A percentile compares a stretch with the other conserved stretches of the same genome.
phyloP scores from a whole-genome alignment of 2,329 filamentous ascomycete species.

The Venturia effusa region DNA sequence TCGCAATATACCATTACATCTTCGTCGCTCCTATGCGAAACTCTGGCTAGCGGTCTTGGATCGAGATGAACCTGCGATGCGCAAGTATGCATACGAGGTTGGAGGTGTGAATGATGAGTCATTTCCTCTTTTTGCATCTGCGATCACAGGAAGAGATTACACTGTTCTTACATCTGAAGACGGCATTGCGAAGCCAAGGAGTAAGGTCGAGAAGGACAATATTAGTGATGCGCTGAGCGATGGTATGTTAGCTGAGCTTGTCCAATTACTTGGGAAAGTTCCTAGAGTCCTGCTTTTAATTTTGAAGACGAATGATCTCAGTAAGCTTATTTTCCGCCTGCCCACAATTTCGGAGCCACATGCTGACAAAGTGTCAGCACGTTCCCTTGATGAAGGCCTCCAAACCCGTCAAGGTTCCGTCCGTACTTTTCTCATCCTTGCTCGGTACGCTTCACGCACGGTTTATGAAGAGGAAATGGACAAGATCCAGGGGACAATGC shows the following conservation, averaged over 20 bases:
- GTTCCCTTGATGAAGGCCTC: conserved; percentile 83
- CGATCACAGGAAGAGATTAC: conserved; percentile 91
- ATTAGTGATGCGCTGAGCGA: conserved; percentile 72
- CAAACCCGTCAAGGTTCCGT: conserved; percentile 58
- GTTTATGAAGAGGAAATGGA: conserved; percentile 53
- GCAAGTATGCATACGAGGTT: conserved; percentile 77
- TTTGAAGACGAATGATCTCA: conserved; percentile 95
- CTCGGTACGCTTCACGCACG: conserved; percentile 49
- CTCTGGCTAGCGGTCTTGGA: conserved; percentile 96
- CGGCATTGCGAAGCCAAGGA: conserved; percentile 38
- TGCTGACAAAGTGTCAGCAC: conserved; percentile 36
- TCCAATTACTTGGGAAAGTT: conserved; percentile 78
- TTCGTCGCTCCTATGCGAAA: conserved; percentile 84
- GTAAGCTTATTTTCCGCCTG: conserved; percentile 27
- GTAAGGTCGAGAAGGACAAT: conserved; percentile 58
- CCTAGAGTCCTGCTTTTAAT: conserved; percentile 89
- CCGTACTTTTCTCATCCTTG: conserved; percentile 53
- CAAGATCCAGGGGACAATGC: conserved; percentile 35
- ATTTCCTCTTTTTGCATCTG: conserved; percentile 89
- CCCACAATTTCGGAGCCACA: too few species aligned
- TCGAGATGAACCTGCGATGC: conserved; percentile 75
- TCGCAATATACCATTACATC: conserved; percentile 69
- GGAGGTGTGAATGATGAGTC: conserved; percentile 81
- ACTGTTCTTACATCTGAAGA: conserved; percentile 49
- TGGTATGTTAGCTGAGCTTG: conserved; percentile 77